Base-by-base conservation (phyloP, 176 grass and related monocot genomes). In the Bromus sterilis region DNA sequence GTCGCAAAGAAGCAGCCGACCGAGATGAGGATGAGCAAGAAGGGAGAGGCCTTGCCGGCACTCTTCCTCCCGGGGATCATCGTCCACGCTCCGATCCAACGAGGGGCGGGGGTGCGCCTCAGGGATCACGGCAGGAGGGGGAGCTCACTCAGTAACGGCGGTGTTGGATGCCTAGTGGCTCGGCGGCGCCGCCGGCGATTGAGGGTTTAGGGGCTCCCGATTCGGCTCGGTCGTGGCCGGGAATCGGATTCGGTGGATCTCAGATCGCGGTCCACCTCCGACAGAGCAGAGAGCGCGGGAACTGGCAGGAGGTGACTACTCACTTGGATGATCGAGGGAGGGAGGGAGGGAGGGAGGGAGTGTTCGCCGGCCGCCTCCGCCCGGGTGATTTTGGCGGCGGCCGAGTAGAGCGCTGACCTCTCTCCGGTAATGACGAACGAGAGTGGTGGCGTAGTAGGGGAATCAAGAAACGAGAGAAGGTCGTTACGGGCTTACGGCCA, bases 1-100 rank as follows among this genome's bases (percentile, higher is more conserved):
- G 93, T 93, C n/a, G 74, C 87, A 26, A 99, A 75, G 84, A 91
- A 95, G 56, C 84, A 89, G 2, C 85, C 85, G 15, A 93, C 18
- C 13, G 86, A 78, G 30, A 99, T 80, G 42, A 93, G 48, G 28
- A 90, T 10, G 63, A 97, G 86, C 58, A 99, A 36, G 28, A 65
- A 88, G 12, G 88, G 48, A 5, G 96, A 88, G 26, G 81, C 74
- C 74, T 77, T 91, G 79, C 79, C 87, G 68, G 76, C 85, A 56
- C 86, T 87, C 78, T 82, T 90, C 74, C 85, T 85, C 74, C 80
- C 93, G 61, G 62, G 87, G 61, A 74, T 66, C 71, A 86, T 86
- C 71, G 53, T 90, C 7, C 81, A 40, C 51, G 42, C 71, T 64
- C 61, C 75, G 64, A 56, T 67, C 25, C 48, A 2, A 64, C 29